These are phyloP conservation scores for Phaseolus lunatus DNA, from an alignment of 306 rosid species.

Conservation along the genomic window DNA sequence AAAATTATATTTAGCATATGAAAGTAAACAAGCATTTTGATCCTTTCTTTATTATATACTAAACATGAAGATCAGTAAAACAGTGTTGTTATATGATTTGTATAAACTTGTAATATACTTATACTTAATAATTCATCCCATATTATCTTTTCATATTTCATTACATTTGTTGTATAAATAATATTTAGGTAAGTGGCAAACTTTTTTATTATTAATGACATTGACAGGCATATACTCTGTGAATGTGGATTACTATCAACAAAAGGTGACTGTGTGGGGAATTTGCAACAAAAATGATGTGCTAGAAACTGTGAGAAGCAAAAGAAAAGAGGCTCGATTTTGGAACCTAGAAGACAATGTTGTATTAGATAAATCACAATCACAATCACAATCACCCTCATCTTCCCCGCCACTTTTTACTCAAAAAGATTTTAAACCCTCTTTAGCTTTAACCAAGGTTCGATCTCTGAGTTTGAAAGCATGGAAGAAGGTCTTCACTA, in stretches of 20 bases:
- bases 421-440: constrained; percentile 49
- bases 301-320: constrained; percentile 64
- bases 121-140: too few relatives aligned
- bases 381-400: constrained; percentile 27
- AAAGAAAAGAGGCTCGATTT: constrained; percentile 84
- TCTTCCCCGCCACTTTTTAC: constrained; percentile 45
- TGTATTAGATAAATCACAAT: constrained; percentile 39
- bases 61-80: too few relatives aligned
- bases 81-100: neutral
- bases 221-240: constrained; percentile 82
- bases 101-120: too few relatives aligned
- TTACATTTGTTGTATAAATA: too few relatives aligned
- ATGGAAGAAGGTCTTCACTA: constrained; percentile 68
- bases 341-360: constrained; percentile 73
- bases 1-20: neutral
- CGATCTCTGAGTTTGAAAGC: constrained; percentile 79
- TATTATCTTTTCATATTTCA: too few relatives aligned
- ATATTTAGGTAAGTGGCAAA: neutral
- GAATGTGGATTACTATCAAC: constrained; percentile 70
- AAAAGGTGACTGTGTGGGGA: constrained; percentile 93
- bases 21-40: neutral
- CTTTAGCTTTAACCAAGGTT: constrained; percentile 66
- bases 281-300: constrained; percentile 89
- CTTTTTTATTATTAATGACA: constrained; percentile 29
- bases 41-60: neutral